These are phyloP conservation scores for Pyrenophora seminiperda DNA, from an alignment of 2,329 filamentous ascomycete genomes.

Conservation along the genomic window DNA sequence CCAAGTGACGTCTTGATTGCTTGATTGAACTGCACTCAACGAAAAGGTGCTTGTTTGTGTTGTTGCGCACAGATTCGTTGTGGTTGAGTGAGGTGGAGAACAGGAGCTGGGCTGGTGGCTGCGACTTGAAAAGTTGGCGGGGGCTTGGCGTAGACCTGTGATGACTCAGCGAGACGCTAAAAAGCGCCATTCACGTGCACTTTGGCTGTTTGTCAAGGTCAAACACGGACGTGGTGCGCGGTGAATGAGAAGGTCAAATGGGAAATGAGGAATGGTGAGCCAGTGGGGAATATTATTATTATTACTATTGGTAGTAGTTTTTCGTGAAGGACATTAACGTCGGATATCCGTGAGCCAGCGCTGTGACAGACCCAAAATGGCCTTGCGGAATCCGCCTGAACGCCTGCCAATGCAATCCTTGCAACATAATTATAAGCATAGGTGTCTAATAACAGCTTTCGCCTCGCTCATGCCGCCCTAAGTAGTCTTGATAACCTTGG, in stretches of 20 bases:
- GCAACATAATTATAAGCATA: slow-evolving; percentile 3
- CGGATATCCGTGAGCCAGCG: background rate
- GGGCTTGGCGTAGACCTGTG: slow-evolving; percentile 9
- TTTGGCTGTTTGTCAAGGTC: background rate
- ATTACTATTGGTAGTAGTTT: slow-evolving; percentile 9
- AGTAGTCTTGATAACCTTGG: slow-evolving; percentile 56
- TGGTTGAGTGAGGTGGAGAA: slow-evolving; percentile 16
- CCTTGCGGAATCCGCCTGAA: slow-evolving; percentile 6
- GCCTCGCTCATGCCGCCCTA: slow-evolving; percentile 6
- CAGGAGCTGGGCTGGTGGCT: slow-evolving; percentile 3
- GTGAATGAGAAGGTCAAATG: background rate
- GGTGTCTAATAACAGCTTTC: slow-evolving; percentile 2
- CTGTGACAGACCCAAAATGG: slow-evolving; percentile 6
- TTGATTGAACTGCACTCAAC: slow-evolving; percentile 18
- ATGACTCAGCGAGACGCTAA: slow-evolving; percentile 1
- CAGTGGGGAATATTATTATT: slow-evolving; percentile 13
- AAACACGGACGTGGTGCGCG: background rate
- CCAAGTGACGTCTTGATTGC: slow-evolving; percentile 21
- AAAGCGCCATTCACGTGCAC: background rate
- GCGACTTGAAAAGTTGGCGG: slow-evolving; percentile 12
- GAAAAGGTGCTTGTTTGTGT: slow-evolving; percentile 20
- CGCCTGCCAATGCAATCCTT: slow-evolving; percentile 15
- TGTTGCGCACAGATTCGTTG: slow-evolving; percentile 18
- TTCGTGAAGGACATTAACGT: slow-evolving; percentile 5
- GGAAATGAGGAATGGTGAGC: background rate